Evolutionary conservation across 1,139 yeast species (phyloP).

Genomic region (Suhomyces chickasaworum): DNA sequence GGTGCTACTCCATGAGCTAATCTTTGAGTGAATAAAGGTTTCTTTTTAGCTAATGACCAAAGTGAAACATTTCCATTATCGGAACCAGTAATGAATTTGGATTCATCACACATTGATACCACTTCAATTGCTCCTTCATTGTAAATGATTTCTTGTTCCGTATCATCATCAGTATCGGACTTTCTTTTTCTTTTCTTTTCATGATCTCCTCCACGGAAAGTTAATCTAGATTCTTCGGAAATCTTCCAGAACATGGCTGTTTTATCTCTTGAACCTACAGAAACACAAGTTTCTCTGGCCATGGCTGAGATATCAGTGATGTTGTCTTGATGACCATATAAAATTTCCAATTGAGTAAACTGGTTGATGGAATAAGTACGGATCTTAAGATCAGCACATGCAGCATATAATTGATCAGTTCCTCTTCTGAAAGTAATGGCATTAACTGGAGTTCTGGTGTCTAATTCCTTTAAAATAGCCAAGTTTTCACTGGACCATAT

Average conservation of each 20-base stretch:
- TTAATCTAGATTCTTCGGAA: constrained; percentile 88
- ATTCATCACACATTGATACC: constrained; percentile 88
- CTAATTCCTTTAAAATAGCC: constrained; percentile 73
- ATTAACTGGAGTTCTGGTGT: constrained; percentile 72
- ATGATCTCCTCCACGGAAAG: constrained; percentile 88
- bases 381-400: constrained; percentile 89
- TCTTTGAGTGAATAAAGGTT: constrained; percentile 71
- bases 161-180: constrained; percentile 29
- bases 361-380: constrained; percentile 86
- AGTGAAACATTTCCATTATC: constrained; percentile 87
- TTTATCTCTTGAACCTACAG: constrained; percentile 93
- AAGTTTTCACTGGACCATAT: constrained; percentile 85
- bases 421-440: constrained; percentile 76
- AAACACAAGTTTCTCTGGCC: constrained; percentile 86
- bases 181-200: constrained; percentile 43
- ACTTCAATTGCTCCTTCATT: constrained; percentile 91
- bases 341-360: constrained; percentile 82
- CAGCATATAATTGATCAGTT: constrained; percentile 84
- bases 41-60: constrained; percentile 91
- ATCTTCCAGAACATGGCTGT: constrained; percentile 97
- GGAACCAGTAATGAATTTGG: constrained; percentile 90
- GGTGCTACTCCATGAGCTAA: constrained; percentile 79
- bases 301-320: constrained; percentile 81
- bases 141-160: constrained; percentile 39
- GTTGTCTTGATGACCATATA: constrained; percentile 94